These are phyloP conservation scores for Malassezia arunalokei DNA, from an alignment of 1,284 basidiomycete species.

Conservation along the genomic window DNA sequence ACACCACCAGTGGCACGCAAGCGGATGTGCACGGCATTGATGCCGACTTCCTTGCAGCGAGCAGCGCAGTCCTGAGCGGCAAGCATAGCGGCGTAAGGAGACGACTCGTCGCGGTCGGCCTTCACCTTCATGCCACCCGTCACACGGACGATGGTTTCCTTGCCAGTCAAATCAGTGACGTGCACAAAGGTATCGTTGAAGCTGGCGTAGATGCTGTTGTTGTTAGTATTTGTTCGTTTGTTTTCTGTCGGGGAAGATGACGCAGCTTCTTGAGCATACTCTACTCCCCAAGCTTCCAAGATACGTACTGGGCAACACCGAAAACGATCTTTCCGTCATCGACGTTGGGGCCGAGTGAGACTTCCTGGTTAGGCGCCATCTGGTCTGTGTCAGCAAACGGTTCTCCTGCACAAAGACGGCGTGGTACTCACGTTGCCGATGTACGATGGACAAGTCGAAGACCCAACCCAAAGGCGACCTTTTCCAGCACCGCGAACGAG, in stretches of 20 bases:
- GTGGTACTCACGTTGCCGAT: constrained; percentile 11
- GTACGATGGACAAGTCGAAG: constrained; percentile 13
- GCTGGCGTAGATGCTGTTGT: constrained; percentile 43
- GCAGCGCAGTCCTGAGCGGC: constrained; percentile 92
- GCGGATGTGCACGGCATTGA: constrained; percentile 95
- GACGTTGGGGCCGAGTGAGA: constrained; percentile 45
- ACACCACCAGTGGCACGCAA: constrained; percentile 96
- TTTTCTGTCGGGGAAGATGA: background rate
- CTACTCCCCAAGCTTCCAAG: background rate
- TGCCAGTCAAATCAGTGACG: constrained; percentile 94
- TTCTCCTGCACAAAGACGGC: background rate
- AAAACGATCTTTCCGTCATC: constrained; percentile 47
- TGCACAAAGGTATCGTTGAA: constrained; percentile 99
- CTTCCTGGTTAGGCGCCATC: constrained; percentile 41
- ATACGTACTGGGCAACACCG: constrained; percentile 43
- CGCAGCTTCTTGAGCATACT: background rate
- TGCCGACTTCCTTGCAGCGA: constrained; percentile 95
- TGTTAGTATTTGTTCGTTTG: background rate
- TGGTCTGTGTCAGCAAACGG: constrained; percentile 14
- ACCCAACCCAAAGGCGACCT: background rate
- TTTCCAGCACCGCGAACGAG: background rate
- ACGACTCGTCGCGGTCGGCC: constrained; percentile 98
- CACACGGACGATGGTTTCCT: constrained; percentile 96
- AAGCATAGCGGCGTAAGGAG: constrained; percentile 98
- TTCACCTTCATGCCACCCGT: constrained; percentile 99